Conservation (phyloP, 177 flowering plant species). For the Tripterygium wilfordii region DNA sequence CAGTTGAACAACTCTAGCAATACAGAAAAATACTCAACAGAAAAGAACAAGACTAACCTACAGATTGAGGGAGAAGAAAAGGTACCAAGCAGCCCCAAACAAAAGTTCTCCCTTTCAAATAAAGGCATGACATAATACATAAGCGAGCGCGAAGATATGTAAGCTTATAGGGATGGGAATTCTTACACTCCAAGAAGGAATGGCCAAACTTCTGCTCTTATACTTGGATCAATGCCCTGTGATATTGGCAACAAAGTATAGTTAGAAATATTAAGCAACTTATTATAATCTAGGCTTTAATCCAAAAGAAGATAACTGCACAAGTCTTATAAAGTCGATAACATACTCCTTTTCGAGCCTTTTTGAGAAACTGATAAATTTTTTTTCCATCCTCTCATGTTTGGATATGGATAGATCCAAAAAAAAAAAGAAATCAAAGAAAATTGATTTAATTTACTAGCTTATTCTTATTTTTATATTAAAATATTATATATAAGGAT, state of each 20-base stretch:
- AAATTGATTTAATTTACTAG: too few species aligned
- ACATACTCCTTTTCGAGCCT: slow-evolving; percentile 66
- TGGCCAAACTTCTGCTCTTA: slow-evolving; percentile 91
- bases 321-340: background rate
- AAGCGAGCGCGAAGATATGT: background rate
- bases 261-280: slow-evolving; percentile 12
- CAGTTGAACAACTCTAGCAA: too few species aligned
- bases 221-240: slow-evolving; percentile 88
- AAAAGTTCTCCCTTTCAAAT: too few species aligned
- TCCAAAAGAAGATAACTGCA: background rate
- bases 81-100: too few species aligned
- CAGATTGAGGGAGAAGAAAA: too few species aligned
- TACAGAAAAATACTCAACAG: too few species aligned
- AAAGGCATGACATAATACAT: background rate
- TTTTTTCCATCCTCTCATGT: too few species aligned
- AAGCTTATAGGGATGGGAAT: background rate
- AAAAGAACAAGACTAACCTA: too few species aligned
- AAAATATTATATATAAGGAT: too few species aligned
- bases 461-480: too few species aligned
- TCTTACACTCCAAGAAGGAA: slow-evolving; percentile 96
- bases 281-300: background rate
- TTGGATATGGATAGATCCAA: too few species aligned
- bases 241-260: slow-evolving; percentile 5
- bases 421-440: too few species aligned
- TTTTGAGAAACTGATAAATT: slow-evolving; percentile 55